Evolutionary conservation across 75 land plant species (phyloP), one percentile per base, ranked within the genome.

Genomic region (Isoetes taiwanensis): DNA sequence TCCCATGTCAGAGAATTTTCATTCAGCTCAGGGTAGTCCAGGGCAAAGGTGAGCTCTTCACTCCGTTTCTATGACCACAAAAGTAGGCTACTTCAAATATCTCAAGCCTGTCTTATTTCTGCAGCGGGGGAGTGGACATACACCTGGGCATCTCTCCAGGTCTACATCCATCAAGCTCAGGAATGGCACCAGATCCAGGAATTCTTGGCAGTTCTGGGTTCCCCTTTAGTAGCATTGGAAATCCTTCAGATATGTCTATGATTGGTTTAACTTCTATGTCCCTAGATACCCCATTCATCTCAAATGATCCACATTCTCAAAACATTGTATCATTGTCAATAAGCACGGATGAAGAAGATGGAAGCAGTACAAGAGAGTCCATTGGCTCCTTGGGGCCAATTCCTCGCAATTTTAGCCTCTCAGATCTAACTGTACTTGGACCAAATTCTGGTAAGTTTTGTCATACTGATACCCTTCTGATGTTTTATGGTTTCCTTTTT

Each of bases 331-430:
- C 71, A 19, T 57, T 85, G 59, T 80, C 80, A 32, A 72, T 80
- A 30, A 74, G 72, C 23, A 43, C 63, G 16, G 48, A 68, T 4
- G 97, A 86, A 52, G 71, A 57, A 32, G 96, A 76, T 30, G 66
- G 53, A 39, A 80, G 72, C 25, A 68, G 69, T 35, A 55, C 72
- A 34, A 74, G 84, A 54, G 90, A 84, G 43, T 78, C 95, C 21
- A 72, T 81, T 24, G 69, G 72, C 62, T 68, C 87, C 6, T 62
- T 91, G 21, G 79, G 68, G 37, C 83, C 73, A 64, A 56, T 91
- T 17, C 87, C 83, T 17, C 77, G 97, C 76, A 86, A 86, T 58
- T 86, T 90, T 57, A 90, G 93, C 40, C 77, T 90, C 30, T 81
- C 96, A 56, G 96, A 90, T 67, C 68, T 90, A 30, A 79, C 90